Evolutionary conservation across 1,284 basidiomycete species (phyloP), one percentile per base, ranked within the genome.

Genomic region (Rhodotorula sp.): DNA sequence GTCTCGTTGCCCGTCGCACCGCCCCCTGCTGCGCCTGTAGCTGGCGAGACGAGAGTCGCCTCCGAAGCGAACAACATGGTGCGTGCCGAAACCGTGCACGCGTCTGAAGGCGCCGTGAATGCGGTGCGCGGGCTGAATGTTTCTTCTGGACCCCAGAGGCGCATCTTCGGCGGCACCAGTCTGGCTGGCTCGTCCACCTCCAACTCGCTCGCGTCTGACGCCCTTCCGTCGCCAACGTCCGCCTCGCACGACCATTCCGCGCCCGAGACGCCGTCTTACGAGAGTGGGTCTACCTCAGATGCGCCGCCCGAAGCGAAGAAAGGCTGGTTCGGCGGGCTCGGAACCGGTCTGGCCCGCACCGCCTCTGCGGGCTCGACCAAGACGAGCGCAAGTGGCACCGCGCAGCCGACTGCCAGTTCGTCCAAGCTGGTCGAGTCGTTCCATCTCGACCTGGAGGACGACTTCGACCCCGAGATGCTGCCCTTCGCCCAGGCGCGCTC

Each of bases 291-390:
- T 1, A 45, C 23, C 45, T 8, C 16, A 12, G 65, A 63, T 17
- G 54, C 52, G 16, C 49, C 34, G 16, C 19, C 23, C 25, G 54
- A 55, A 19, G 27, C 54, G 27, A 25, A 56, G 48, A 71, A 71
- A 12, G 61, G 65, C 8, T 71, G 70, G 70, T 67, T 71, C 61
- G 65, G 70, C 55, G 60, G 56, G 17, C 60, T 66, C 44, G 60
- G 60, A 13, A 34, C 21, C 14, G 60, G 60, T 4, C 44, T 63
- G 10, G 25, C 57, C 23, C 14, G 67, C 10, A 71, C 34, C 45
- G 17, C 27, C 13, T 57, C 65, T 7, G 25, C 14, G 23, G 42
- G n/a, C 41, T 42, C 68, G 5, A n/a, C 25, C 41, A 21, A n/a
- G 12, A 27, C 48, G 25, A 34, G n/a, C 27, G 46, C 48, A 27